Base-by-base conservation (phyloP, 78 protist genomes). In the Acrasis kona region DNA sequence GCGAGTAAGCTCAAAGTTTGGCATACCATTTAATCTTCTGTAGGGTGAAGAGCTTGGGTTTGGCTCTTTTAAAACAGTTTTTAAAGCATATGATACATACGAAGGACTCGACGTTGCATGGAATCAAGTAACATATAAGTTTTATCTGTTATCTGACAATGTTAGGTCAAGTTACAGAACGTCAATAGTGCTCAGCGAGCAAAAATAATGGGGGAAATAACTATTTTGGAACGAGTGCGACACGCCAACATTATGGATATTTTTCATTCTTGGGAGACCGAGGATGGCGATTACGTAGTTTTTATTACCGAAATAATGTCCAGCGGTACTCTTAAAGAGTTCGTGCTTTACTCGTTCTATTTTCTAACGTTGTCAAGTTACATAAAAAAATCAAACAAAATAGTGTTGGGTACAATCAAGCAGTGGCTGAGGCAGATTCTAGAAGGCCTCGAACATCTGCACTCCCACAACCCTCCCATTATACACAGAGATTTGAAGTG, bases 401-500 rank as follows among this genome's bases (percentile, higher is more conserved):
- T 69, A 4, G 30, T 39, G 30, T 83, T 73, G 37, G 28, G 8
- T n/a, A 50, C 78, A 41, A 28, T 91, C 28, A 1, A 41, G 39
- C 50, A 41, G 10, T 95, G 91, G 89, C 19, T 85, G 34, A 29
- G 66, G 27, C 98, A 95, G 71, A 91, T 95, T 5, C 67, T 95
- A 27, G 5, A 10, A 0, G 98, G 92, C 1, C 72, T 95, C 10
- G 0, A 34, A 29, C 89, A 92, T 38, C 81, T 96, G 76, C 98
- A 96, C 81, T 0, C 31, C 3, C 37, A 64, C 10, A n/a, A 72
- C 0, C 83, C 84, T 34, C 84, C 92, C 7, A 80, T 96, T 42
- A 87, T 93, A 35, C 98, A 93, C 85, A 89, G 98, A 12, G 98
- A 96, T 68, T 72, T 96, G 70, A 96, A 96, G 77, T 92, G 96